These are phyloP conservation scores for Sicyos edulis DNA, from an alignment of 306 rosid species.

Conservation along the genomic window DNA sequence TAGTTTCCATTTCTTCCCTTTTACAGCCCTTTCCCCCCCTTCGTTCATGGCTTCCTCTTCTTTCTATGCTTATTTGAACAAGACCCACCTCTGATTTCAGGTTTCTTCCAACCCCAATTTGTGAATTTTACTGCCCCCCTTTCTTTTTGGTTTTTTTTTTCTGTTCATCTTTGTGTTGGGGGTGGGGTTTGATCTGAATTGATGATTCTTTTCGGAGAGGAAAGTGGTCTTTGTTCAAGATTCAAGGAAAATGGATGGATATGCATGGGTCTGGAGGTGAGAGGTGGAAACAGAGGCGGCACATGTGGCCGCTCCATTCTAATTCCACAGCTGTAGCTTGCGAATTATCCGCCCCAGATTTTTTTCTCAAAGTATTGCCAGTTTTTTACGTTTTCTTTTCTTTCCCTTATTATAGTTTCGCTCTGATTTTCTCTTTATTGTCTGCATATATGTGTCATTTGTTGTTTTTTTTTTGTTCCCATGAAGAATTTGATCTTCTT, in stretches of 20 bases:
- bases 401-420: too few species aligned
- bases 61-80: conserved; percentile 21
- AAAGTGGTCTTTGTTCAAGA: conserved; percentile 58
- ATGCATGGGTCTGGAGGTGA: conserved; percentile 91
- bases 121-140: too few species aligned
- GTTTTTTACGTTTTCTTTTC: neutral
- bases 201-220: conserved; percentile 77
- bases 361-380: conserved; percentile 52
- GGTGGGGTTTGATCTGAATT: conserved; percentile 63
- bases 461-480: neutral
- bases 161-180: conserved; percentile 2
- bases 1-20: conserved; percentile 16
- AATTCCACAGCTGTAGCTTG: conserved; percentile 75
- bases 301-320: conserved; percentile 97
- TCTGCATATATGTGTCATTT: neutral
- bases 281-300: conserved; percentile 79
- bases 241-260: conserved; percentile 70
- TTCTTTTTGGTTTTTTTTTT: too few species aligned
- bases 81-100: conserved; percentile 65
- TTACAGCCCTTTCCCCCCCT: neutral
- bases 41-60: conserved; percentile 12
- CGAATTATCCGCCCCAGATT: conserved; percentile 55
- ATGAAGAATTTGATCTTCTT: conserved; percentile 12
- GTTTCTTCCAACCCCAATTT: conserved; percentile 26
- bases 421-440: neutral